Conservation (phyloP, 805 yeast genomes). For the Vanderwaltozyma yarrowii region DNA sequence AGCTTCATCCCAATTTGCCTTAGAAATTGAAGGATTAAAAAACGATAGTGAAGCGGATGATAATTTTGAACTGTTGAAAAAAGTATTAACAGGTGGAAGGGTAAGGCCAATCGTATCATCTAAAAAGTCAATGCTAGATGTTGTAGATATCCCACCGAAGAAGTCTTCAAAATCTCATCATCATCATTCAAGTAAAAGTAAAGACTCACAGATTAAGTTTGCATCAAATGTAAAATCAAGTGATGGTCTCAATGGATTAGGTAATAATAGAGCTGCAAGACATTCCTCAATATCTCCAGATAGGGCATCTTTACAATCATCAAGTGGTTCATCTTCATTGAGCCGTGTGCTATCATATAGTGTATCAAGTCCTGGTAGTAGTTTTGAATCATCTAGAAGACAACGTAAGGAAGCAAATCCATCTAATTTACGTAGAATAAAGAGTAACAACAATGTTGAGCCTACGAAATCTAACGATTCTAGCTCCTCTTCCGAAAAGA, state of each 20-base stretch:
- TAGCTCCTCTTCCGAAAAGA: conserved; percentile 3
- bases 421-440: conserved; percentile 10
- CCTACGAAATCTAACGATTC: conserved; percentile 10
- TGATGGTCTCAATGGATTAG: conserved; percentile 16
- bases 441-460: conserved; percentile 11
- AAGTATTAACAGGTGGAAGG: conserved; percentile 14
- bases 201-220: conserved; percentile 13
- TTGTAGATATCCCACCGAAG: conserved; percentile 6
- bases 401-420: neutral
- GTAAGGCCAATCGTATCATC: conserved; percentile 2
- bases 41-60: conserved; percentile 5
- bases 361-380: neutral
- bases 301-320: neutral
- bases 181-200: conserved; percentile 1
- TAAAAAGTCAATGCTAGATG: conserved; percentile 18
- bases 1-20: conserved; percentile 12
- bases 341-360: neutral
- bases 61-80: conserved; percentile 11
- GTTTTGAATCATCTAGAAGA: neutral
- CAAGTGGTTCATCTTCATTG: neutral
- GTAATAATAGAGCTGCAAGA: conserved; percentile 1
- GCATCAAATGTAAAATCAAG: conserved; percentile 13
- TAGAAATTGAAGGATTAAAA: conserved; percentile 11
- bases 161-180: conserved; percentile 2
- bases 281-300: neutral